Percentiles rank a stretch among this genome's conserved stretches.
Conservation (phyloP, 805 yeast species). For the Yarrowia porcina region DNA sequence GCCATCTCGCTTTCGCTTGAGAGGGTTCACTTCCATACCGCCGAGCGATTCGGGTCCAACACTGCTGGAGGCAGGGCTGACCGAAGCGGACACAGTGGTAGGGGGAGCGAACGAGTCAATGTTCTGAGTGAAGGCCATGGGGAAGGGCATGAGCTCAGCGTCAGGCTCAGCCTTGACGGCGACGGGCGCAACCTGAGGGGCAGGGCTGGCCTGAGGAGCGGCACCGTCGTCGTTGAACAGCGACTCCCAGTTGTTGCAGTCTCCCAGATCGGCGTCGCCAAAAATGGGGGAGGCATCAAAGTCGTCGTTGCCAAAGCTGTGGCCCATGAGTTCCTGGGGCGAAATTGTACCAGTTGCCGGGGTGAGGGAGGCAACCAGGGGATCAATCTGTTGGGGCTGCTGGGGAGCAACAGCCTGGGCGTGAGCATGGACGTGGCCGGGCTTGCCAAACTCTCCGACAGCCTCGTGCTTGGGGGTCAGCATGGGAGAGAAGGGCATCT, state of each 20-base stretch:
- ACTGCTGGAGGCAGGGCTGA: constrained; percentile 25
- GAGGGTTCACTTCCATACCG: constrained; percentile 7
- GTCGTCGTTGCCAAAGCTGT: constrained; percentile 27
- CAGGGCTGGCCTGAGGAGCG: constrained; percentile 8
- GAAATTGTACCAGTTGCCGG: constrained; percentile 26
- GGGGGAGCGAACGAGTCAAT: constrained; percentile 6
- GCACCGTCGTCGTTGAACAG: constrained; percentile 35
- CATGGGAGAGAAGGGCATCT: constrained; percentile 25
- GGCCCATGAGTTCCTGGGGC: constrained; percentile 25
- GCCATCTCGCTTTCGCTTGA: constrained; percentile 29
- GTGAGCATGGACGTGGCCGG: background rate
- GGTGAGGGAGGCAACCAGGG: constrained; percentile 26
- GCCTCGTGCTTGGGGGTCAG: constrained; percentile 27
- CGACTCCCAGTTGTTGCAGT: constrained; percentile 37
- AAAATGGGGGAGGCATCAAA: constrained; percentile 38
- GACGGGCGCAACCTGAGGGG: background rate
- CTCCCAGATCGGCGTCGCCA: constrained; percentile 34
- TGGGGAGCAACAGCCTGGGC: background rate
- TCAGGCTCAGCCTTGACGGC: constrained; percentile 20
- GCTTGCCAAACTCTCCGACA: constrained; percentile 17
- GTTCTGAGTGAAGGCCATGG: constrained; percentile 25
- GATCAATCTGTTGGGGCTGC: constrained; percentile 21
- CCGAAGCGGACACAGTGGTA: constrained; percentile 4
- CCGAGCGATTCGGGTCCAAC: constrained; percentile 17
- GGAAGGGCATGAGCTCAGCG: constrained; percentile 20